phyloP scores from a whole-genome alignment of 768 basidiomycete genomes.

The Lentinula edodes region DNA sequence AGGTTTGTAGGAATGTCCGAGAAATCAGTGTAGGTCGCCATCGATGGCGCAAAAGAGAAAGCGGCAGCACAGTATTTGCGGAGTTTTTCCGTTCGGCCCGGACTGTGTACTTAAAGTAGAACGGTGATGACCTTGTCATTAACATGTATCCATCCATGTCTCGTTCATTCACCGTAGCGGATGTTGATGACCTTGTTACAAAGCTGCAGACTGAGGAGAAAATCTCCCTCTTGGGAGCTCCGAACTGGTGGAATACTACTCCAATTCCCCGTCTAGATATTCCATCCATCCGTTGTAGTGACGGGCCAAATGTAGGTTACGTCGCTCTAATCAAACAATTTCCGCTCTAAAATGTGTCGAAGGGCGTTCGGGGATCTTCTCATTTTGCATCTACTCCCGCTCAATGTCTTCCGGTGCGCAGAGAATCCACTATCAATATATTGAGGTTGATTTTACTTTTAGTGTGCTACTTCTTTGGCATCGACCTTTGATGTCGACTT shows the following conservation, averaged over 20 bases:
- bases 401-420: conserved; percentile 56
- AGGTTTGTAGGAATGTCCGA: conserved; percentile 55
- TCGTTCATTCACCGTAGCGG: conserved; percentile 5
- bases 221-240: conserved; percentile 55
- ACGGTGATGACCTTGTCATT: neutral
- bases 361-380: conserved; percentile 66
- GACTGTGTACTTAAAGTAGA: neutral
- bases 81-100: neutral
- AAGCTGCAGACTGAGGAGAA: conserved; percentile 59
- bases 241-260: conserved; percentile 69
- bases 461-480: conserved; percentile 68
- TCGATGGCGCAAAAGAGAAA: conserved; percentile 9
- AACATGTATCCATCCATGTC: neutral
- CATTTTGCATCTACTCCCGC: conserved; percentile 62
- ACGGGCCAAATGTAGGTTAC: conserved; percentile 53
- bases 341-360: conserved; percentile 1
- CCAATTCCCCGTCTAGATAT: conserved; percentile 53
- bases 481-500: conserved; percentile 65
- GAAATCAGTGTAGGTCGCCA: conserved; percentile 26
- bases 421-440: neutral
- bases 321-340: neutral
- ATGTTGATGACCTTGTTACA: conserved; percentile 33
- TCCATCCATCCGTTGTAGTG: conserved; percentile 65
- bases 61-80: neutral
- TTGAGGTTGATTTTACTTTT: neutral